Evolutionary conservation across 1,139 yeast species (phyloP).

Genomic region (Casaregolazyma lundiana): DNA sequence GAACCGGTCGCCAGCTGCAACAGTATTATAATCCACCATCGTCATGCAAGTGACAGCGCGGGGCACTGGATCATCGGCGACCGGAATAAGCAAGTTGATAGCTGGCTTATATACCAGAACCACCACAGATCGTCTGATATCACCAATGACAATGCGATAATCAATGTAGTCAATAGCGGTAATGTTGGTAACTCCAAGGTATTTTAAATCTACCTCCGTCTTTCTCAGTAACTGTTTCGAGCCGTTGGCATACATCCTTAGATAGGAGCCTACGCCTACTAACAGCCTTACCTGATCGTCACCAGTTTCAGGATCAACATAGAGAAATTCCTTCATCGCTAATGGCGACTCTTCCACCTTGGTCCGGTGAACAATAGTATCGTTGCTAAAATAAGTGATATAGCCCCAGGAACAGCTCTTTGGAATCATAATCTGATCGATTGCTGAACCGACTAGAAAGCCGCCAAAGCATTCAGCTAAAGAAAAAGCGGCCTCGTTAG

Average conservation of each 20-base stretch:
- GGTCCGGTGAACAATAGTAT: slow-evolving; percentile 54
- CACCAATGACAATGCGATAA: slow-evolving; percentile 63
- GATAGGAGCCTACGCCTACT: slow-evolving; percentile 49
- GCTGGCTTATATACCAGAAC: slow-evolving; percentile 48
- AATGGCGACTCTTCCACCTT: slow-evolving; percentile 46
- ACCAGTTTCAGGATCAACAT: slow-evolving; percentile 1
- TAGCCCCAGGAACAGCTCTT: slow-evolving; percentile 31
- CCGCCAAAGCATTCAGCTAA: slow-evolving; percentile 37
- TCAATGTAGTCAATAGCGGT: slow-evolving; percentile 51
- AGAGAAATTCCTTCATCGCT: slow-evolving; percentile 46
- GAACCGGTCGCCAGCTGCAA: slow-evolving; percentile 84
- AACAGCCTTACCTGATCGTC: slow-evolving; percentile 38
- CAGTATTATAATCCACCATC: slow-evolving; percentile 68
- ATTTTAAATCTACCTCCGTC: slow-evolving; percentile 35
- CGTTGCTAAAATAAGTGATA: slow-evolving; percentile 42
- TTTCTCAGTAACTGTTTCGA: slow-evolving; percentile 72
- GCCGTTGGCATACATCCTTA: slow-evolving; percentile 72
- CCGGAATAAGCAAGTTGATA: slow-evolving; percentile 49
- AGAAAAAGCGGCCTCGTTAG: slow-evolving; percentile 42
- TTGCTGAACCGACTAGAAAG: slow-evolving; percentile 45
- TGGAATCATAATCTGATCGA: slow-evolving; percentile 39
- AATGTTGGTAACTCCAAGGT: slow-evolving; percentile 29
- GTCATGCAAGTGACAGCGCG: slow-evolving; percentile 61
- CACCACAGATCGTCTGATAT: slow-evolving; percentile 58
- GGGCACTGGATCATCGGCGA: slow-evolving; percentile 66